Evolutionary conservation across 345 rosid species (phyloP).

Genomic region (Mangifera indica): DNA sequence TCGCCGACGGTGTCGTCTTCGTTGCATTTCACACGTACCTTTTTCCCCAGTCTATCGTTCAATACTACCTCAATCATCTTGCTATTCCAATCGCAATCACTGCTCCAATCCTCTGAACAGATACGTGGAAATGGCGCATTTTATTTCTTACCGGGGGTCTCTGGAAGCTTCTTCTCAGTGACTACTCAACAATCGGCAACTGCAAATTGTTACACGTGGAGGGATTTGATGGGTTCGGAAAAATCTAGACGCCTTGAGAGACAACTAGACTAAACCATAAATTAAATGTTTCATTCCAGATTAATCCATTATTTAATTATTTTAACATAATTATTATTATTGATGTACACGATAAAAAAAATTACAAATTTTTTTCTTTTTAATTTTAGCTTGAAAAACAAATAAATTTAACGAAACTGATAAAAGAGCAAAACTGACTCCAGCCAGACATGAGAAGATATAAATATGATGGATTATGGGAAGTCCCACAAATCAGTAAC

Average conservation of each 20-base stretch:
- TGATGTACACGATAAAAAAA: no score
- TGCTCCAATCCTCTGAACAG: no score
- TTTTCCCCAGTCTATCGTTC: constrained; percentile 58
- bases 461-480: constrained; percentile 16
- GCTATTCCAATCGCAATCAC: background rate
- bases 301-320: no score
- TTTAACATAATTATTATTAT: no score
- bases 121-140: no score
- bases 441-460: constrained; percentile 6
- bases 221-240: no score
- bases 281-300: no score
- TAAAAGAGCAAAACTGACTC: constrained; percentile 10
- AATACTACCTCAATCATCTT: constrained; percentile 55
- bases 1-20: constrained; percentile 58
- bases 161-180: background rate
- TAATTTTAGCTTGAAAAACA: no score
- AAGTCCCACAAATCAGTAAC: constrained; percentile 14
- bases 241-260: no score
- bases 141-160: background rate
- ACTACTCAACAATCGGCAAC: background rate
- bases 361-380: no score
- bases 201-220: background rate
- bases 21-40: constrained; percentile 62
- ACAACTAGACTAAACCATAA: no score
- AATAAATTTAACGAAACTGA: no score